phyloP scores from a whole-genome alignment of 495 filamentous ascomycete genomes.

The Xylaria castorea region DNA sequence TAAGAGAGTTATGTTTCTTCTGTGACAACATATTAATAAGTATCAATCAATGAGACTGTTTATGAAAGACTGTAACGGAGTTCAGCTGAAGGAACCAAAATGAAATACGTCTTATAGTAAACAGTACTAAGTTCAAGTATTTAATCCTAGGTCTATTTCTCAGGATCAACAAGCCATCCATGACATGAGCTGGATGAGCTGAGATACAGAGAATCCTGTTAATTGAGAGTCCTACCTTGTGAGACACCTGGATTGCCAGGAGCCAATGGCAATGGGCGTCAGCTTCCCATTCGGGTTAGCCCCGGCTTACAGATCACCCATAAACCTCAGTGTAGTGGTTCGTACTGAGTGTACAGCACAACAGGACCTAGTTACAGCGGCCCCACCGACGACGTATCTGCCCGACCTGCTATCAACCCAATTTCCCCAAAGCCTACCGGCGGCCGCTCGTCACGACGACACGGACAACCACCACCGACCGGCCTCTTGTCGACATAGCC shows the following conservation, averaged over 20 bases:
- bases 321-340: neutral
- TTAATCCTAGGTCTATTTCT: neutral
- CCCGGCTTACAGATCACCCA: conserved; percentile 2
- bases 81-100: neutral
- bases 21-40: neutral
- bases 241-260: conserved; percentile 13
- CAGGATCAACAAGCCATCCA: conserved; percentile 3
- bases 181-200: neutral
- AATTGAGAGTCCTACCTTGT: neutral
- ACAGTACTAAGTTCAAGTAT: neutral
- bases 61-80: neutral
- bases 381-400: conserved; percentile 32
- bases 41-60: neutral
- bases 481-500: neutral
- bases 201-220: neutral
- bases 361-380: neutral
- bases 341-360: neutral
- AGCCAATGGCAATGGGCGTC: conserved; percentile 19
- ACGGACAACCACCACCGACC: conserved; percentile 18
- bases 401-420: conserved; percentile 28
- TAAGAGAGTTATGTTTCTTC: neutral
- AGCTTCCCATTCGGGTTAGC: conserved; percentile 18
- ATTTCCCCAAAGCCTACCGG: conserved; percentile 24
- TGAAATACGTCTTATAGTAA: neutral
- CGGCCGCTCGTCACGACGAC: conserved; percentile 24